Evolutionary conservation across 805 yeast species (phyloP).

Genomic region (Cyberlindnera bimundalis): DNA sequence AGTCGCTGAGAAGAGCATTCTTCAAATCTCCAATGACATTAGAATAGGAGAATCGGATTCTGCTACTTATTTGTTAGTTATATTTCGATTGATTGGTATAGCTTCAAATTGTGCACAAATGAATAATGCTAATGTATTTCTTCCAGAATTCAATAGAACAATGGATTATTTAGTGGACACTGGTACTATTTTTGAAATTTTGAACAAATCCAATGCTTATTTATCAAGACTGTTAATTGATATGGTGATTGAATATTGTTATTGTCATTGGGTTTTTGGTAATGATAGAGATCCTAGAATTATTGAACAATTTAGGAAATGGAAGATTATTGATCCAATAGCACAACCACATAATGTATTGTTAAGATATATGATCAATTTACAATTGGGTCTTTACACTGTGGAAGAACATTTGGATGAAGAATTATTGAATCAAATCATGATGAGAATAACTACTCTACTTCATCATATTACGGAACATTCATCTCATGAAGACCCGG

Average conservation of each 20-base stretch:
- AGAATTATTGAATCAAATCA: conserved; percentile 15
- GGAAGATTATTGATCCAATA: conserved; percentile 34
- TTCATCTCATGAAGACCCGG: conserved; percentile 32
- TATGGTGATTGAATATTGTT: conserved; percentile 41
- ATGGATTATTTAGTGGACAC: conserved; percentile 40
- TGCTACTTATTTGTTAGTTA: conserved; percentile 28
- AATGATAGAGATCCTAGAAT: conserved; percentile 15
- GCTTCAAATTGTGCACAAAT: conserved; percentile 30
- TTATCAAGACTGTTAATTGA: conserved; percentile 36
- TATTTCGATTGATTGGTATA: conserved; percentile 33
- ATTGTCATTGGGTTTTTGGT: conserved; percentile 41
- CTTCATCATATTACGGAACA: conserved; percentile 19
- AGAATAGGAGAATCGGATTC: background rate
- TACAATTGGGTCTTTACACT: conserved; percentile 31
- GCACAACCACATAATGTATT: conserved; percentile 31
- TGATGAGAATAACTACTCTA: conserved; percentile 20
- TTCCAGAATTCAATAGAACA: conserved; percentile 35
- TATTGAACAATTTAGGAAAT: conserved; percentile 28
- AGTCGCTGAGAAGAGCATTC: conserved; percentile 27
- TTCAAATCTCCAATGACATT: conserved; percentile 20
- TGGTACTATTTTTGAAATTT: conserved; percentile 33
- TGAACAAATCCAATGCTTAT: conserved; percentile 24
- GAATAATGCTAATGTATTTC: conserved; percentile 37
- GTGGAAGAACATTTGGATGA: conserved; percentile 20
- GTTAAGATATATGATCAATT: conserved; percentile 34